Conservation (phyloP, 179 eudicot genomes). For the Silene noctiflora region DNA sequence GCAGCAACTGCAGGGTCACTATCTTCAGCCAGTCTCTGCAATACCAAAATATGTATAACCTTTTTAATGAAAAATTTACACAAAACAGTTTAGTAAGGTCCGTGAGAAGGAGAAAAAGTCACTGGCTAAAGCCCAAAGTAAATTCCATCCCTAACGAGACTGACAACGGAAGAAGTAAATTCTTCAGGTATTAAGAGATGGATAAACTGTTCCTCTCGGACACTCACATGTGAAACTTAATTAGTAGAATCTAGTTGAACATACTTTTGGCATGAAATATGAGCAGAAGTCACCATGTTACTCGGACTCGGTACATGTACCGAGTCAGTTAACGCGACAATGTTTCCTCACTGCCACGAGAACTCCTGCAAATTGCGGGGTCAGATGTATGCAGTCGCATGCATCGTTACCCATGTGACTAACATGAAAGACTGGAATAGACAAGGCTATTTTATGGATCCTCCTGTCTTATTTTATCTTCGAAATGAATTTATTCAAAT, state of each 20-base stretch:
- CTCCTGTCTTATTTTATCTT: neutral
- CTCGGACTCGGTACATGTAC: neutral
- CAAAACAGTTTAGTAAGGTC: neutral
- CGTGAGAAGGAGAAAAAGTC: neutral
- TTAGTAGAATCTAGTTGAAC: neutral
- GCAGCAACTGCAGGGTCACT: conserved; percentile 87
- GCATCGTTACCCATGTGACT: neutral
- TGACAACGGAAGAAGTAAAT: too few relatives aligned
- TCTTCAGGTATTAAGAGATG: too few relatives aligned
- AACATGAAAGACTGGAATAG: neutral
- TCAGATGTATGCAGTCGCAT: neutral
- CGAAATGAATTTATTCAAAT: too few relatives aligned
- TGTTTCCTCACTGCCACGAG: neutral
- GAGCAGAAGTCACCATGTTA: neutral
- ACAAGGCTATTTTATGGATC: neutral
- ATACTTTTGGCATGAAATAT: neutral
- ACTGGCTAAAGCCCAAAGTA: neutral
- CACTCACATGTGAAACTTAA: neutral
- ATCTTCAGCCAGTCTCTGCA: conserved; percentile 88
- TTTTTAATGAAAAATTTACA: too few relatives aligned
- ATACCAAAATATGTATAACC: neutral
- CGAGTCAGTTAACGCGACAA: neutral
- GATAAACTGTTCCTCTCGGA: neutral
- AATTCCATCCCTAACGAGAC: neutral
- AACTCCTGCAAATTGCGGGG: neutral